Evolutionary conservation across 164 flowering plant genomes (phyloP).

Genomic region (Magnolia kwangsiensis): DNA sequence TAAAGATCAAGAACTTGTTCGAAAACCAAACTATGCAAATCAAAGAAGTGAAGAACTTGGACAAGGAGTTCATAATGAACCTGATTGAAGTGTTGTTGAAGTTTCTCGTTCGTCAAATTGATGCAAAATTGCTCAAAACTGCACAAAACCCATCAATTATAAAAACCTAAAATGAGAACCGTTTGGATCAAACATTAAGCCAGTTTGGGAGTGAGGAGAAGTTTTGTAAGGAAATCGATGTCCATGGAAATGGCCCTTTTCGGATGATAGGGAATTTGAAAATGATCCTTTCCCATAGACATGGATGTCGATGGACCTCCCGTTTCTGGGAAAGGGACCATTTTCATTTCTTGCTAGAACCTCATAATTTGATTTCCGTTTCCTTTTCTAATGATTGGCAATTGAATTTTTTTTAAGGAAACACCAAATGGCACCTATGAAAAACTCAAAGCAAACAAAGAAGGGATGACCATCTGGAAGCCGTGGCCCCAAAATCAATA

Average conservation of each 20-base stretch:
- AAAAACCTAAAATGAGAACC: not conserved
- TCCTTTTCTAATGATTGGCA: no score
- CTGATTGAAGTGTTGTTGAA: slow-evolving; percentile 99
- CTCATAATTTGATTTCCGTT: no score
- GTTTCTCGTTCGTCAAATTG: slow-evolving; percentile 98
- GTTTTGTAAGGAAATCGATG: not conserved
- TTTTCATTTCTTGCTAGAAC: not conserved
- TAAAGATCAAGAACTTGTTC: not conserved
- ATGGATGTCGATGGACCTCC: not conserved
- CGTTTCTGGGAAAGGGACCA: not conserved
- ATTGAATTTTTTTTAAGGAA: no score
- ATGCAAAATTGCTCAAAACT: slow-evolving; percentile 99
- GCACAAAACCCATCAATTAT: slow-evolving; percentile 19
- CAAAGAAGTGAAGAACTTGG: not conserved
- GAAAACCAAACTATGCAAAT: slow-evolving; percentile 1
- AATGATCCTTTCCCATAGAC: not conserved
- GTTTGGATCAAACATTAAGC: not conserved
- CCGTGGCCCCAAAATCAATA: no score
- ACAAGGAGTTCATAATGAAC: slow-evolving; percentile 32
- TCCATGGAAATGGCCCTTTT: not conserved
- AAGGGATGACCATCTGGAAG: no score
- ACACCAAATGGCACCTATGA: no score
- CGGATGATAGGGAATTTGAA: not conserved
- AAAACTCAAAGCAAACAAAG: no score
- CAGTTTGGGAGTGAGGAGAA: not conserved